A percentile compares a stretch with the other conserved stretches of the same genome.
Evolutionary conservation across 164 flowering plant genomes (phyloP).

Genomic region (Cinnamomum micranthum): DNA sequence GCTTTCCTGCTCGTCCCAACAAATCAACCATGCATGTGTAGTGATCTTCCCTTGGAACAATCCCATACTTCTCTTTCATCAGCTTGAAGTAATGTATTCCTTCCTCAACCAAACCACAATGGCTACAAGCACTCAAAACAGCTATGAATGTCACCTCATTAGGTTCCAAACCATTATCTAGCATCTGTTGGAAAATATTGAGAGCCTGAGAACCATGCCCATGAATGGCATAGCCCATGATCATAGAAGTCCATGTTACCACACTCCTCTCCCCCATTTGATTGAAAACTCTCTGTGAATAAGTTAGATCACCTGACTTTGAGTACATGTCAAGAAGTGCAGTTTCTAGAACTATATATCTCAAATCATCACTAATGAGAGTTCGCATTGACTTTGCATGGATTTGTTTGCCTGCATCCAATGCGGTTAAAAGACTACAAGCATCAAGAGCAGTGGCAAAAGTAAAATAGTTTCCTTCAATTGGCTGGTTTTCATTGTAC

Average conservation of each 20-base stretch:
- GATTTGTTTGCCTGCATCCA: conserved; percentile 32
- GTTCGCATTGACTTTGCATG: conserved; percentile 32
- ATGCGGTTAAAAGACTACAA: conserved; percentile 23
- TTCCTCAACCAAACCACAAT: conserved; percentile 35
- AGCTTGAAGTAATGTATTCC: conserved; percentile 27
- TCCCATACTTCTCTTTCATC: conserved; percentile 30
- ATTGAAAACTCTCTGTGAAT: conserved; percentile 10
- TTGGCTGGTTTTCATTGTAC: conserved; percentile 17
- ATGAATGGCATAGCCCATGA: conserved; percentile 33
- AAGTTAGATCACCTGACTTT: conserved; percentile 10
- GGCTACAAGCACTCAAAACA: conserved; percentile 34
- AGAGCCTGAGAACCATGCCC: conserved; percentile 31
- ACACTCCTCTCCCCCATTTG: conserved; percentile 12
- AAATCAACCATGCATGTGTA: conserved; percentile 37
- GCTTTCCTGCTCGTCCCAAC: conserved; percentile 37
- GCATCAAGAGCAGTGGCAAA: conserved; percentile 31
- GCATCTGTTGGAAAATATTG: conserved; percentile 28
- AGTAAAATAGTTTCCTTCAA: conserved; percentile 33
- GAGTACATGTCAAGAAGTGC: conserved; percentile 39
- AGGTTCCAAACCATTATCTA: conserved; percentile 26
- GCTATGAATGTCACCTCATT: conserved; percentile 39
- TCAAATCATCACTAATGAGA: conserved; percentile 6
- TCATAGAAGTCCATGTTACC: conserved; percentile 29
- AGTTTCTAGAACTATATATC: conserved; percentile 26
- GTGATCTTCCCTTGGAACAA: conserved; percentile 28